These are phyloP conservation scores for Calocybe indica DNA, from an alignment of 768 basidiomycete species.

Conservation along the genomic window DNA sequence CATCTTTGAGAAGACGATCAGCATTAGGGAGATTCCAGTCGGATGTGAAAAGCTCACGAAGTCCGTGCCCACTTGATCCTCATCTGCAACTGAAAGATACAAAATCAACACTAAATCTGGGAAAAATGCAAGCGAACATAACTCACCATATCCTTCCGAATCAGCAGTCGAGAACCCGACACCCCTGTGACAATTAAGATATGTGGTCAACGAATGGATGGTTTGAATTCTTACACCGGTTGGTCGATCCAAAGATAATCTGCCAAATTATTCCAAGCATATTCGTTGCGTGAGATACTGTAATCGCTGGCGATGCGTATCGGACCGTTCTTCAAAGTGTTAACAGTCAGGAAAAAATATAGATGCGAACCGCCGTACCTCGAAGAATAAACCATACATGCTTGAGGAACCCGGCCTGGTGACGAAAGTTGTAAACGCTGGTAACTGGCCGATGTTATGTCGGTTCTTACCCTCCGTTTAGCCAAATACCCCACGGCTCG, in stretches of 20 bases:
- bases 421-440: background rate
- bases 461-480: constrained; percentile 58
- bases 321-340: constrained; percentile 54
- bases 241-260: constrained; percentile 76
- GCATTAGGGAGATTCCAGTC: constrained; percentile 1
- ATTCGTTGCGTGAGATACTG: constrained; percentile 40
- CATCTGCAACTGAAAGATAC: constrained; percentile 38
- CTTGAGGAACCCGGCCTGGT: constrained; percentile 65
- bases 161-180: constrained; percentile 63
- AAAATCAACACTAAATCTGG: background rate
- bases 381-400: constrained; percentile 56
- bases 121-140: background rate
- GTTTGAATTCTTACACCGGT: constrained; percentile 41
- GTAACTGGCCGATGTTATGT: background rate
- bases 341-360: background rate
- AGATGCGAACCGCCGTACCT: constrained; percentile 27
- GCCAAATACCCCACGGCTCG: constrained; percentile 69
- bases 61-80: constrained; percentile 59
- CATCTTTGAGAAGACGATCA: constrained; percentile 35
- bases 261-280: constrained; percentile 53
- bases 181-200: constrained; percentile 31
- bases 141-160: constrained; percentile 50
- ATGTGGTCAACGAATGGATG: constrained; percentile 1
- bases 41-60: constrained; percentile 33
- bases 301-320: constrained; percentile 51